These are phyloP conservation scores for Lasiosphaeria ovina DNA, from an alignment of 495 filamentous ascomycete species.

Conservation along the genomic window DNA sequence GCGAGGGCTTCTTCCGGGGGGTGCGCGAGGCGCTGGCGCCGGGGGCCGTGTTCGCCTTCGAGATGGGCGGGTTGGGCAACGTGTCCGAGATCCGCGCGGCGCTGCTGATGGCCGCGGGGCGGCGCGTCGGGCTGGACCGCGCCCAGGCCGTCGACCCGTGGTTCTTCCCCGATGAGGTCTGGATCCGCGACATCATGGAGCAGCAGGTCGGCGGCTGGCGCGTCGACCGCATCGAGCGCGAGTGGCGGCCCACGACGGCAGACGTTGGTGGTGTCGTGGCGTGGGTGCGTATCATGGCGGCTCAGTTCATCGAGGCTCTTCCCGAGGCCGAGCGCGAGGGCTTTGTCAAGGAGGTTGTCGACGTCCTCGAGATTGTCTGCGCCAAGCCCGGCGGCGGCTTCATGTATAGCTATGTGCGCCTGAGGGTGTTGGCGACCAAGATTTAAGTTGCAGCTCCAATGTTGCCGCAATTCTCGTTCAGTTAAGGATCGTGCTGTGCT, in stretches of 20 bases:
- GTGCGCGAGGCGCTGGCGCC: conserved; percentile 52
- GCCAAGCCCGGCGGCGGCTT: conserved; percentile 55
- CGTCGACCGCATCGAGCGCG: conserved; percentile 59
- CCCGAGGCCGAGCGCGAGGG: conserved; percentile 47
- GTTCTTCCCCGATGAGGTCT: conserved; percentile 68
- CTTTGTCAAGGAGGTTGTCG: conserved; percentile 54
- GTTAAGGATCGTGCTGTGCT: not conserved
- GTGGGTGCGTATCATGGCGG: conserved; percentile 68
- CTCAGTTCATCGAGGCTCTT: conserved; percentile 54
- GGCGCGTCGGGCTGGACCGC: conserved; percentile 49
- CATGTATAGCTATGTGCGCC: conserved; percentile 68
- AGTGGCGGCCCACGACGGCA: conserved; percentile 60
- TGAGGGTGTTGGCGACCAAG: conserved; percentile 63
- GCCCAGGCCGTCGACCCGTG: conserved; percentile 59
- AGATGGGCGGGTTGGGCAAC: conserved; percentile 74
- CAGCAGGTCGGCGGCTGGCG: conserved; percentile 53
- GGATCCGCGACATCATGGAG: conserved; percentile 53
- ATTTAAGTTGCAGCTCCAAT: conserved; percentile 12
- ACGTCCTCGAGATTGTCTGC: conserved; percentile 55
- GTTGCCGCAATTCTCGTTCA: not conserved
- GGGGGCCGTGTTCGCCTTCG: conserved; percentile 63
- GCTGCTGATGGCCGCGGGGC: conserved; percentile 50
- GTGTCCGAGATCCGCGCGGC: conserved; percentile 62
- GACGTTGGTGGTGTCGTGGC: conserved; percentile 63
- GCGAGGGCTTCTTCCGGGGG: conserved; percentile 43